phyloP scores from a whole-genome alignment of 768 basidiomycete species.

The Kwoniella sp. region DNA sequence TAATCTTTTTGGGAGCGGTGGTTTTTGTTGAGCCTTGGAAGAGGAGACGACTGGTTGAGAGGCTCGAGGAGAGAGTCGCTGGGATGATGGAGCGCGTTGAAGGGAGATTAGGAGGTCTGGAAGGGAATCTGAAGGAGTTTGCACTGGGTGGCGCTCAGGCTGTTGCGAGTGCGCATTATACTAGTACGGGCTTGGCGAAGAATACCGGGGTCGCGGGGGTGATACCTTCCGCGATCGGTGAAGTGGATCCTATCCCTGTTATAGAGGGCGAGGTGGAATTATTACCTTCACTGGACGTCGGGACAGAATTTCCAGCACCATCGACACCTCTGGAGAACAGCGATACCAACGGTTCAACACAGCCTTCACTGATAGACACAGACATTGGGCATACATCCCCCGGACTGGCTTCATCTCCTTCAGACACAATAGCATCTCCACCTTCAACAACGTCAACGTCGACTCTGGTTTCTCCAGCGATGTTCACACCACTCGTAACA shows the following conservation, averaged over 20 bases:
- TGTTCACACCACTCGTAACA: slow-evolving; percentile 1
- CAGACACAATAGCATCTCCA: not conserved
- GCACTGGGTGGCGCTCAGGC: not conserved
- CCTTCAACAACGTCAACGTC: not conserved
- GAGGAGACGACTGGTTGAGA: slow-evolving; percentile 76
- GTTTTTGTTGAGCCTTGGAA: slow-evolving; percentile 96
- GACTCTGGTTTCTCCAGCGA: not conserved
- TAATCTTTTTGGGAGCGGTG: slow-evolving; percentile 88
- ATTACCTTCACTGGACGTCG: not conserved
- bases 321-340: not conserved
- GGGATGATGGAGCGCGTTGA: slow-evolving; percentile 63
- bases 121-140: slow-evolving; percentile 9
- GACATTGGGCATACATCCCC: not conserved
- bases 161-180: not conserved
- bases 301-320: not conserved
- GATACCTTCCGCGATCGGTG: not conserved
- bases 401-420: not conserved
- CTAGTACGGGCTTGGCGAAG: too few relatives aligned
- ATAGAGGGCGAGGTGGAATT: not conserved
- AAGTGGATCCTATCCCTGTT: not conserved
- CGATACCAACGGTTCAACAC: not conserved
- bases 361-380: not conserved
- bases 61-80: slow-evolving; percentile 80
- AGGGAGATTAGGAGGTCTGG: slow-evolving; percentile 22
- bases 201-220: not conserved